Conservation (phyloP, 352 stramenopile species). For the Phytophthora citricola region DNA sequence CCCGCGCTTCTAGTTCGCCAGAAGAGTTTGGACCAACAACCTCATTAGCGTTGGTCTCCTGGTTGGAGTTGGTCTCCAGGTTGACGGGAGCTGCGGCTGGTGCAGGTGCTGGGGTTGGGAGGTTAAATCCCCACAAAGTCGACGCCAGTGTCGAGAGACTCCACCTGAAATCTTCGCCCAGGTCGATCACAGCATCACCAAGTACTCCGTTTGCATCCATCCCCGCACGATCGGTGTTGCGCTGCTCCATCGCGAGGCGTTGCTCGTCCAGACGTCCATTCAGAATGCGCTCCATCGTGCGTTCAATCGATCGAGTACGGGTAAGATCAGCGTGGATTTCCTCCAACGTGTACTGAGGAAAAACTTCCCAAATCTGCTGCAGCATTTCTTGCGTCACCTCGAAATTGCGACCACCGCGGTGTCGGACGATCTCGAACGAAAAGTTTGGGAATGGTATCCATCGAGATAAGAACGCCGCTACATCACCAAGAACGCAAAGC, state of each 20-base stretch:
- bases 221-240: constrained; percentile 20
- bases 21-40: not conserved
- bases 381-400: constrained; percentile 76
- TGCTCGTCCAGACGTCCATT: constrained; percentile 57
- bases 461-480: constrained; percentile 73
- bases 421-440: constrained; percentile 80
- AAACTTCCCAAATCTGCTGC: constrained; percentile 78
- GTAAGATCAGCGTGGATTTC: constrained; percentile 62
- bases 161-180: constrained; percentile 49
- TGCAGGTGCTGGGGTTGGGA: not conserved
- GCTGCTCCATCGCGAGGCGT: constrained; percentile 33
- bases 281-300: constrained; percentile 79
- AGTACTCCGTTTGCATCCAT: constrained; percentile 37
- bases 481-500: constrained; percentile 11
- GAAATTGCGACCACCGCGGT: constrained; percentile 43
- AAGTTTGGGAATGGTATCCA: constrained; percentile 79
- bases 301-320: constrained; percentile 63
- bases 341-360: constrained; percentile 71
- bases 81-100: not conserved
- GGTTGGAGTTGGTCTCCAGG: constrained; percentile 8
- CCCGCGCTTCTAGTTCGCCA: constrained; percentile 1
- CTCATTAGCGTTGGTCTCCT: constrained; percentile 10
- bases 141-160: constrained; percentile 47
- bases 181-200: constrained; percentile 42
- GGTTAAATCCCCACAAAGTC: constrained; percentile 32